Evolutionary conservation across 352 stramenopile species (phyloP).

Genomic region (Phytophthora rubi): DNA sequence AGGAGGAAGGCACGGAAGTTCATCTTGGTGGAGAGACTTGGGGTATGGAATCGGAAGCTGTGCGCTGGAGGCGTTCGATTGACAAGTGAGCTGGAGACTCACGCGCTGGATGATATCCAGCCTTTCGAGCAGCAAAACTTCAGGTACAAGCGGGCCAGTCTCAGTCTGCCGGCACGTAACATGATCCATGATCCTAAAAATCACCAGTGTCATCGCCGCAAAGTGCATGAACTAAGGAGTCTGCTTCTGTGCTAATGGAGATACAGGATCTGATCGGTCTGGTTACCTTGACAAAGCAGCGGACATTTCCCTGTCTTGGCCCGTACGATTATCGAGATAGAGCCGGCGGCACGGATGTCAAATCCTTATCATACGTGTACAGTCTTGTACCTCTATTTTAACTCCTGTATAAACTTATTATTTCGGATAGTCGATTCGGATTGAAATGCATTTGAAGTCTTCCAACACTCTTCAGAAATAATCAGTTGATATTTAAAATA

Average conservation of each 20-base stretch:
- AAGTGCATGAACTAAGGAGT: background rate
- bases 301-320: background rate
- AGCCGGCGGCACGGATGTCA: slow-evolving; percentile 7
- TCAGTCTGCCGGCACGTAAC: background rate
- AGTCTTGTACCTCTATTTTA: background rate
- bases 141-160: background rate
- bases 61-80: slow-evolving; percentile 8
- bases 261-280: slow-evolving; percentile 22
- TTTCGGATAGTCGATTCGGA: background rate
- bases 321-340: slow-evolving; percentile 15
- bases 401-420: background rate
- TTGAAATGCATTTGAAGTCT: background rate
- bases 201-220: slow-evolving; percentile 8
- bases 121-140: slow-evolving; percentile 10
- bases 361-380: slow-evolving; percentile 10
- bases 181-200: slow-evolving; percentile 14
- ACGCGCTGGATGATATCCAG: background rate
- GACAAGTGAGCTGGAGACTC: slow-evolving; percentile 8
- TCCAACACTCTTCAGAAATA: background rate
- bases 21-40: slow-evolving; percentile 12
- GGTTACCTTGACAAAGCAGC: slow-evolving; percentile 14
- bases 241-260: slow-evolving; percentile 12
- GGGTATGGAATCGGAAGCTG: background rate
- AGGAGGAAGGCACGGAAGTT: slow-evolving; percentile 26
- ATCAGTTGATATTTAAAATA: background rate